phyloP scores from a whole-genome alignment of 352 stramenopile species.

The Phytophthora citricola region DNA sequence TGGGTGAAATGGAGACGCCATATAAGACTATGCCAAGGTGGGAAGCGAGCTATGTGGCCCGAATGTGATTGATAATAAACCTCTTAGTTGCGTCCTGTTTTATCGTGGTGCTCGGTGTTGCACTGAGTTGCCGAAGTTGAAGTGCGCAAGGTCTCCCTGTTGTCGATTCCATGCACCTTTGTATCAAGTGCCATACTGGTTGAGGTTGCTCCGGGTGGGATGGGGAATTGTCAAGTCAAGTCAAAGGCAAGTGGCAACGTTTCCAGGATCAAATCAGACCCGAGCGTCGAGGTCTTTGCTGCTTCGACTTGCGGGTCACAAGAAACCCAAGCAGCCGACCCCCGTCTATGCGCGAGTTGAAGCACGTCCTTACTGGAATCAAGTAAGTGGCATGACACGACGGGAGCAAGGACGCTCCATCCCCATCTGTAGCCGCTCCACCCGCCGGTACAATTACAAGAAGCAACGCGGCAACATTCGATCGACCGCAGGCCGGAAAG shows the following conservation, averaged over 20 bases:
- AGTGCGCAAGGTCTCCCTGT: constrained; percentile 54
- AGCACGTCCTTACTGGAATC: constrained; percentile 9
- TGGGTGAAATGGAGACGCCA: background rate
- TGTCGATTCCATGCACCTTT: constrained; percentile 29
- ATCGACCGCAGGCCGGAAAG: background rate
- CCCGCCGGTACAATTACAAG: constrained; percentile 14
- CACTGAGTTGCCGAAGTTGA: constrained; percentile 44
- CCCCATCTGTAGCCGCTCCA: background rate
- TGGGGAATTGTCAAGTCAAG: constrained; percentile 1
- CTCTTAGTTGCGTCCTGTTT: constrained; percentile 14
- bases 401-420: constrained; percentile 21
- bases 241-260: constrained; percentile 1
- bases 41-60: background rate
- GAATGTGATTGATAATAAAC: constrained; percentile 23
- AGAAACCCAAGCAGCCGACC: constrained; percentile 19
- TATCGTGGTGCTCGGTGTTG: background rate
- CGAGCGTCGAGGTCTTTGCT: constrained; percentile 2
- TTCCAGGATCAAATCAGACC: constrained; percentile 11
- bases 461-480: constrained; percentile 5
- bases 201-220: constrained; percentile 8
- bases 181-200: constrained; percentile 20
- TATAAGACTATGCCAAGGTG: background rate
- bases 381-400: constrained; percentile 4
- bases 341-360: constrained; percentile 25
- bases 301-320: constrained; percentile 11